phyloP scores from a whole-genome alignment of 176 grass and related monocot species.

The Oryza brachyantha region DNA sequence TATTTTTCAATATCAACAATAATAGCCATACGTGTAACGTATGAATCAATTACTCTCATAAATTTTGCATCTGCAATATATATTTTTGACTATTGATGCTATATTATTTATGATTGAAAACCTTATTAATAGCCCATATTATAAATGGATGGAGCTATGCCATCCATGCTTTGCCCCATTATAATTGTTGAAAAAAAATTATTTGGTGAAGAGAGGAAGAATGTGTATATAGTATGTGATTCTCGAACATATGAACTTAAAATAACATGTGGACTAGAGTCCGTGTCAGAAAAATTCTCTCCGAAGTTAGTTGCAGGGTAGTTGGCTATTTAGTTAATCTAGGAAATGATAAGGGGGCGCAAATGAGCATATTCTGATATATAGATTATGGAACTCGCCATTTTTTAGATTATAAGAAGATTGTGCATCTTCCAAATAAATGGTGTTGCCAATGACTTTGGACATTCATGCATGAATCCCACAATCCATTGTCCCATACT shows the following conservation, averaged over 20 bases:
- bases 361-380: neutral
- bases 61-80: too few relatives aligned
- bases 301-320: neutral
- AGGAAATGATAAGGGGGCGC: neutral
- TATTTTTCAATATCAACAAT: too few relatives aligned
- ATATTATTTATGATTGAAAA: neutral
- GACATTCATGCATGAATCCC: neutral
- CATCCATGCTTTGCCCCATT: neutral
- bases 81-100: too few relatives aligned
- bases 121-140: too few relatives aligned
- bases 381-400: neutral
- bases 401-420: neutral
- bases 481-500: neutral
- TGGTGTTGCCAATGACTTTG: neutral
- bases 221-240: neutral
- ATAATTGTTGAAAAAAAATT: neutral
- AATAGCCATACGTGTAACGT: too few relatives aligned
- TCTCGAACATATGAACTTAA: too few relatives aligned
- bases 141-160: neutral
- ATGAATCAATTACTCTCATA: too few relatives aligned
- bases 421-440: neutral
- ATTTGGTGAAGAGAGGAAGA: neutral
- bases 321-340: neutral
- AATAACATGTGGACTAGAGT: slow-evolving; percentile 2
- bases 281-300: neutral